Evolutionary conservation across 179 eudicot genomes (phyloP), one percentile per base, ranked within the genome.

Genomic region (Beta corolliflora): DNA sequence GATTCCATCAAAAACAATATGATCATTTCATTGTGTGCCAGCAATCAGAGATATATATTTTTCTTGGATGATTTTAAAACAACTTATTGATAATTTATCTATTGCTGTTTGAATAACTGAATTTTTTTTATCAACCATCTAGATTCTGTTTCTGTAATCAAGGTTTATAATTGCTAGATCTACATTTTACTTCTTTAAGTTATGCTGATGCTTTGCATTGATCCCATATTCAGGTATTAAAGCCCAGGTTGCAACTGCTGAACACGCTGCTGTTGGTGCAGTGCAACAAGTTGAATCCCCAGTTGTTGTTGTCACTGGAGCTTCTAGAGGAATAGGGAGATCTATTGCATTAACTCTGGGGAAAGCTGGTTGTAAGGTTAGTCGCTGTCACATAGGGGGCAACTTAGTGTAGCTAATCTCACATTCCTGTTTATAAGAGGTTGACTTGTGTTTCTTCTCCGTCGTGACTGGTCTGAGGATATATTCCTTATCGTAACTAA

Each of bases 261-360:
- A 92, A 77, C 85, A 86, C 80, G 87, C 89, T 78, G 84, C 86
- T 76, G 85, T 83, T 69, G 89, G 78, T 69, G 86, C 84, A n/a
- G 50, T 84, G 19, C 85, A 81, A 78, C 83, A 84, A 58, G 88
- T 85, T 54, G 97, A 91, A 83, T 89, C 90, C 87, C 98, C 97
- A 36, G 98, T 94, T 81, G 97, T 92, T 48, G 80, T 94, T 76
- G 90, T 94, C 71, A 94, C 98, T 53, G 98, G 97, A 87, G 98
- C 98, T 64, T 94, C 98, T 72, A 89, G 98, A 88, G 98, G 98
- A 59, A 93, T 94, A 78, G 98, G 98, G 73, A 93, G 80, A 88
- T 92, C 98, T 18, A 82, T 94, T 85, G 97, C 98, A 41, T 82
- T 94, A 86, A 81, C 94, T 82, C 64, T 94, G 75, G 98, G 98